Evolutionary conservation across 495 filamentous ascomycete species (phyloP).

Genomic region (Podospora appendiculata): DNA sequence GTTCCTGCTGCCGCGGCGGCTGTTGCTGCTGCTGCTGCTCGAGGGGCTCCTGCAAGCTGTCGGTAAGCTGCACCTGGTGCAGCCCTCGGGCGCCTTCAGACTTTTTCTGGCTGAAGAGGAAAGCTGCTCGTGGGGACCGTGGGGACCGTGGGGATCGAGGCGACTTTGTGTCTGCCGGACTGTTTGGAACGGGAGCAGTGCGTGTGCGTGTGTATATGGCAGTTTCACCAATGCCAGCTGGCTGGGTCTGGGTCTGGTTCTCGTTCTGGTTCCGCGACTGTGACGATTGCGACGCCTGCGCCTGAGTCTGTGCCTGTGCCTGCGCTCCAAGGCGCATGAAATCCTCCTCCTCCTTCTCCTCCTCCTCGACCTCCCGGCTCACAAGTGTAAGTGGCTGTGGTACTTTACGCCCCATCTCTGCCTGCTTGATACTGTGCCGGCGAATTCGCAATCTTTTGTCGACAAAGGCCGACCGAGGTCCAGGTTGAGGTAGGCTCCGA

Average conservation of each 20-base stretch:
- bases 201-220: too few relatives aligned
- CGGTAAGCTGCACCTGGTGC: constrained; percentile 29
- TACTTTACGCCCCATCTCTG: constrained; percentile 46
- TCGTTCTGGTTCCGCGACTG: too few relatives aligned
- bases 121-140: constrained; percentile 45
- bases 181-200: constrained; percentile 16
- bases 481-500: too few relatives aligned
- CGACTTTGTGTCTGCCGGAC: constrained; percentile 32
- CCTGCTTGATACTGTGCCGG: not conserved
- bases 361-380: not conserved
- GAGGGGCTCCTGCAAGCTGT: constrained; percentile 23
- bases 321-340: constrained; percentile 19
- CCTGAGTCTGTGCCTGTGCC: too few relatives aligned
- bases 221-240: constrained; percentile 24
- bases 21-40: constrained; percentile 4
- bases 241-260: too few relatives aligned
- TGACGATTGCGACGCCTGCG: too few relatives aligned
- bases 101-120: constrained; percentile 33
- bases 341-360: constrained; percentile 28
- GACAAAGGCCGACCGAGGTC: too few relatives aligned
- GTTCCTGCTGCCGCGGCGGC: constrained; percentile 3
- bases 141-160: constrained; percentile 47
- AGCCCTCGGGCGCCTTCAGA: constrained; percentile 19
- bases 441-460: constrained; percentile 19
- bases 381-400: constrained; percentile 41